A percentile compares a stretch with the other conserved stretches of the same genome.
Evolutionary conservation across 2,329 filamentous ascomycete species (phyloP).

Genomic region (Myriosclerotinia duriaeana): DNA sequence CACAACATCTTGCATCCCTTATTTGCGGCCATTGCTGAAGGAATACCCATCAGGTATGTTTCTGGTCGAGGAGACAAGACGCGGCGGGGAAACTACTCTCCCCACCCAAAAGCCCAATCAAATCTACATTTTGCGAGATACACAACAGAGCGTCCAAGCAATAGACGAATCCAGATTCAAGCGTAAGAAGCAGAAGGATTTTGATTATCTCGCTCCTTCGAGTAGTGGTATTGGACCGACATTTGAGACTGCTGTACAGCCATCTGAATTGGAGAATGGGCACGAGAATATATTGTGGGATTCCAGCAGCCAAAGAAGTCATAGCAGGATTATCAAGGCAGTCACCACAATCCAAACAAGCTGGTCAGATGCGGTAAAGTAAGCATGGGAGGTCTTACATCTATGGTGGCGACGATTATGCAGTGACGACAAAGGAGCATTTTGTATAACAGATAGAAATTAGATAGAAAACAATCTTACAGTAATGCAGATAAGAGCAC

Average conservation of each 20-base stretch:
- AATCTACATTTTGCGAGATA: conserved; percentile 11
- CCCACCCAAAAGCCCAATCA: background rate
- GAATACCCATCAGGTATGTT: conserved; percentile 8
- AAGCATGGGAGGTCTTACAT: background rate
- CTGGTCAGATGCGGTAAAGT: background rate
- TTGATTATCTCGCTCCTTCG: too few species aligned
- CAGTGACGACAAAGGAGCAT: background rate
- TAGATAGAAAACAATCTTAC: too few species aligned
- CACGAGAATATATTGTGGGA: too few species aligned
- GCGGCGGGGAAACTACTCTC: background rate
- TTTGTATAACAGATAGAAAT: too few species aligned
- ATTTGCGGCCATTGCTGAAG: conserved; percentile 3
- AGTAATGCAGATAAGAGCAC: too few species aligned
- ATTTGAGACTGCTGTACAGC: too few species aligned
- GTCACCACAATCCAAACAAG: background rate
- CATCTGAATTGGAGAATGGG: too few species aligned
- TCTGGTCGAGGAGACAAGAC: background rate
- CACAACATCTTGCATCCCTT: conserved; percentile 16
- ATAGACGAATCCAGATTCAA: too few species aligned
- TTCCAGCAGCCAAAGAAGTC: conserved; percentile 3
- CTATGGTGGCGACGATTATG: background rate
- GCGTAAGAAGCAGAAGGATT: too few species aligned
- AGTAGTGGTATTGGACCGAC: too few species aligned
- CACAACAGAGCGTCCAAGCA: background rate
- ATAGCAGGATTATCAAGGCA: conserved; percentile 1